Evolutionary conservation across 2,329 filamentous ascomycete genomes (phyloP).

Genomic region (Curvularia eragrostidis): DNA sequence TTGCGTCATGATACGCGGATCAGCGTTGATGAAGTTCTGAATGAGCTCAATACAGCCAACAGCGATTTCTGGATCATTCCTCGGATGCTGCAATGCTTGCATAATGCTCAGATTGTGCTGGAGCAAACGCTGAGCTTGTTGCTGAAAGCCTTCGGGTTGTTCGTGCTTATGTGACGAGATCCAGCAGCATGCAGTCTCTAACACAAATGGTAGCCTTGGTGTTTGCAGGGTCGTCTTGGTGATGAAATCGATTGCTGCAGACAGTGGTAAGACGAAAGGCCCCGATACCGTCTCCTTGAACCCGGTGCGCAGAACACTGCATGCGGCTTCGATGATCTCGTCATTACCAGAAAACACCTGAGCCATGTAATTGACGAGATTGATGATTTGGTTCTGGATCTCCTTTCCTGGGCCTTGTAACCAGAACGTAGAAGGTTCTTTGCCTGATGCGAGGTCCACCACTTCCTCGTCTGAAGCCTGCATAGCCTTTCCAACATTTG

Average conservation of each 20-base stretch:
- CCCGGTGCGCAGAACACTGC: constrained; percentile 73
- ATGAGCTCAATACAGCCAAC: constrained; percentile 78
- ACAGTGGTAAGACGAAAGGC: constrained; percentile 76
- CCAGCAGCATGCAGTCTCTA: constrained; percentile 75
- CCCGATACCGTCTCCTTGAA: constrained; percentile 77
- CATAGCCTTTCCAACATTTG: constrained; percentile 73
- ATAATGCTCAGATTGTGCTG: constrained; percentile 69
- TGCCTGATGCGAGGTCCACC: constrained; percentile 69
- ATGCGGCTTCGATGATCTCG: constrained; percentile 75
- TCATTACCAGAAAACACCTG: constrained; percentile 64
- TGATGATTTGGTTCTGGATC: constrained; percentile 60
- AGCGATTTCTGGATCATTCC: constrained; percentile 72
- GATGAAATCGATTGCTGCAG: constrained; percentile 71
- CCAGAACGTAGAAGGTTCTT: constrained; percentile 56
- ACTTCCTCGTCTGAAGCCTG: constrained; percentile 71
- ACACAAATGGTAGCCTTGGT: constrained; percentile 70
- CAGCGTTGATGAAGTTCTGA: constrained; percentile 66
- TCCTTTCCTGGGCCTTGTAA: constrained; percentile 55
- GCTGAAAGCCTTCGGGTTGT: constrained; percentile 48
- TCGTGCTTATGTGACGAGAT: constrained; percentile 54
- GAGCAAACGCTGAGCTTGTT: constrained; percentile 50
- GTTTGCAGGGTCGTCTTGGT: constrained; percentile 65
- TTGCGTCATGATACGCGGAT: constrained; percentile 67
- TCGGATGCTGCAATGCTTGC: constrained; percentile 66
- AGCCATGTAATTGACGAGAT: constrained; percentile 59